phyloP scores from a whole-genome alignment of 257 asterid species.

The Mentha longifolia region DNA sequence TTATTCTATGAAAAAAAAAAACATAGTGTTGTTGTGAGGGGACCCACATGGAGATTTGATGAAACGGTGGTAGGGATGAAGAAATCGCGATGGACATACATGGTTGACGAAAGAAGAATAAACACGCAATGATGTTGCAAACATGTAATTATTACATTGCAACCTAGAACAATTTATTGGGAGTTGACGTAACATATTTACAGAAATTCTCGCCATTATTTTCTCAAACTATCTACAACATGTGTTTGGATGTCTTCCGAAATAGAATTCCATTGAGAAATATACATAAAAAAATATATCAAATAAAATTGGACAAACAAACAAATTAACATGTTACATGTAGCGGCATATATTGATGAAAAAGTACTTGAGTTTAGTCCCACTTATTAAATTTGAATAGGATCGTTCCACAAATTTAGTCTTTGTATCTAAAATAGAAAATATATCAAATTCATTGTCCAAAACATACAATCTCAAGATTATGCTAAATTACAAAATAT shows the following conservation, averaged over 20 bases:
- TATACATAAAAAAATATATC: background rate
- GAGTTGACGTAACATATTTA: constrained; percentile 16
- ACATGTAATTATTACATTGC: constrained; percentile 30
- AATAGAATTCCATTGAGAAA: too few species aligned
- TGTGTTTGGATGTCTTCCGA: background rate
- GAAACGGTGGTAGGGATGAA: constrained; percentile 24
- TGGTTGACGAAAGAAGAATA: constrained; percentile 32
- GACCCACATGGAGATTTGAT: constrained; percentile 7
- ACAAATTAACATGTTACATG: background rate
- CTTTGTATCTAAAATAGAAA: too few species aligned
- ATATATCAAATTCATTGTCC: too few species aligned
- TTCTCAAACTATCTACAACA: background rate
- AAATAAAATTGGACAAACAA: background rate
- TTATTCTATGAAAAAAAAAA: too few species aligned
- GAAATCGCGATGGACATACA: background rate
- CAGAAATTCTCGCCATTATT: background rate
- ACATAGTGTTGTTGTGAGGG: background rate
- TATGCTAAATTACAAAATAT: too few species aligned
- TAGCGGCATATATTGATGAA: too few species aligned
- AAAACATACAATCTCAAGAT: too few species aligned
- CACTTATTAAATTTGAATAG: too few species aligned
- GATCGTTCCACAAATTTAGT: too few species aligned
- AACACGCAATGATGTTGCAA: constrained; percentile 35
- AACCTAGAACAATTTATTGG: constrained; percentile 27
- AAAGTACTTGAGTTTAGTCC: too few species aligned